Percentiles rank a stretch among this genome's conserved stretches.
phyloP scores from a whole-genome alignment of 305 asterid genomes.

The Nicotiana rustica region DNA sequence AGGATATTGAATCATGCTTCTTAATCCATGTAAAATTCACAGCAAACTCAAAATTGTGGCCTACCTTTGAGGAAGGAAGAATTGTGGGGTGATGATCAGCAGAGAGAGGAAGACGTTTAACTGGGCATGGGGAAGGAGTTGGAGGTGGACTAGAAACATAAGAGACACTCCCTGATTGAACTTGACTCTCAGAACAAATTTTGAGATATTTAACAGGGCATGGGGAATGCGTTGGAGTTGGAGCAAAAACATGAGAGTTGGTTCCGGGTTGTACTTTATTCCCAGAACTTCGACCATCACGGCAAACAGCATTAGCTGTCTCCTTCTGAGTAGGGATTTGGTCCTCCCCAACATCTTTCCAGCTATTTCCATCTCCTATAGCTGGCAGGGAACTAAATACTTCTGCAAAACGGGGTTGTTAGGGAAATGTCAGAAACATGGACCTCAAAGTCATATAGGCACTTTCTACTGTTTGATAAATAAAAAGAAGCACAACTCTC shows the following conservation, averaged over 20 bases:
- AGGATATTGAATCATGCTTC: slow-evolving; percentile 9
- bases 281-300: not conserved
- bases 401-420: slow-evolving; percentile 31
- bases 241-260: not conserved
- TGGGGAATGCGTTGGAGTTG: not conserved
- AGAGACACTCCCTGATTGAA: not conserved
- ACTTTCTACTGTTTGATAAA: not conserved
- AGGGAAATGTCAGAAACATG: not conserved
- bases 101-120: not conserved
- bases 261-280: not conserved
- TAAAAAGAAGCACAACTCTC: not conserved
- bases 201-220: not conserved
- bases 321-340: slow-evolving; percentile 11
- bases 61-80: slow-evolving; percentile 21
- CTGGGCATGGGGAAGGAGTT: slow-evolving; percentile 26
- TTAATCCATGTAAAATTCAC: not conserved
- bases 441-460: not conserved
- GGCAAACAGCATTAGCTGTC: not conserved
- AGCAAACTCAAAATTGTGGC: slow-evolving; percentile 2
- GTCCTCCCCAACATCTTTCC: slow-evolving; percentile 22
- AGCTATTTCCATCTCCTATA: slow-evolving; percentile 18
- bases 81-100: slow-evolving; percentile 9
- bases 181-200: not conserved
- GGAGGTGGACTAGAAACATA: not conserved
- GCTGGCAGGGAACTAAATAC: slow-evolving; percentile 5